These are phyloP conservation scores for Cutaneotrichosporon sp. DNA, from an alignment of 1,284 basidiomycete genomes.

Conservation along the genomic window DNA sequence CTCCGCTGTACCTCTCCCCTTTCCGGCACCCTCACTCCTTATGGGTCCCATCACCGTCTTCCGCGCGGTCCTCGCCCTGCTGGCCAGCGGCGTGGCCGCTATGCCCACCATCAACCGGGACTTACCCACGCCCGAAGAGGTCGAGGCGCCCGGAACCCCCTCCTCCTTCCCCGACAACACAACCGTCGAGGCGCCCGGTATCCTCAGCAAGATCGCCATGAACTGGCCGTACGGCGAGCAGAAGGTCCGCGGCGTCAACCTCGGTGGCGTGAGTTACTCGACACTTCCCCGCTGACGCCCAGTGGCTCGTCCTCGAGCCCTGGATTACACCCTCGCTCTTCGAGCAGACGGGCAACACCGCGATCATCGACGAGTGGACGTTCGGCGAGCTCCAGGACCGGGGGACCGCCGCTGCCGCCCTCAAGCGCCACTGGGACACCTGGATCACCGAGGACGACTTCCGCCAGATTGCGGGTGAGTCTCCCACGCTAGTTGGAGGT, in stretches of 20 bases:
- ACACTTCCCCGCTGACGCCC: neutral
- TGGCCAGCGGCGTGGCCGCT: neutral
- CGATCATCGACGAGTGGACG: conserved; percentile 81
- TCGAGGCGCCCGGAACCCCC: neutral
- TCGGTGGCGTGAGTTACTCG: conserved; percentile 47
- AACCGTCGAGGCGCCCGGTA: neutral
- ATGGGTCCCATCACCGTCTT: neutral
- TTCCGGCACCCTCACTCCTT: neutral
- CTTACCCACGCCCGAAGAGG: neutral
- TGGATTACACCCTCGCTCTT: conserved; percentile 73
- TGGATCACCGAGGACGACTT: conserved; percentile 81
- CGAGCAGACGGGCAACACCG: conserved; percentile 68
- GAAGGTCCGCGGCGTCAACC: conserved; percentile 53
- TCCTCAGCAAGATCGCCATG: neutral
- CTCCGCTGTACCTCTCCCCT: neutral
- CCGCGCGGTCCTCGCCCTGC: neutral
- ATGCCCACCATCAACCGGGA: neutral
- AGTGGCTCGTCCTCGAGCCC: conserved; percentile 50
- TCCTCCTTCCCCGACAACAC: neutral
- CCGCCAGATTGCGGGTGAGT: conserved; percentile 63
- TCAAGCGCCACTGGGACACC: conserved; percentile 49
- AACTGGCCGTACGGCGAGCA: conserved; percentile 34
- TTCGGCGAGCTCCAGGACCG: conserved; percentile 56
- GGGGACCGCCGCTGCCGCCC: conserved; percentile 33
- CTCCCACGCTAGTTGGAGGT: neutral